Percentiles rank a stretch among this genome's conserved stretches.
phyloP scores from a whole-genome alignment of 2,329 filamentous ascomycete genomes.

The Fusarium dlaminii region DNA sequence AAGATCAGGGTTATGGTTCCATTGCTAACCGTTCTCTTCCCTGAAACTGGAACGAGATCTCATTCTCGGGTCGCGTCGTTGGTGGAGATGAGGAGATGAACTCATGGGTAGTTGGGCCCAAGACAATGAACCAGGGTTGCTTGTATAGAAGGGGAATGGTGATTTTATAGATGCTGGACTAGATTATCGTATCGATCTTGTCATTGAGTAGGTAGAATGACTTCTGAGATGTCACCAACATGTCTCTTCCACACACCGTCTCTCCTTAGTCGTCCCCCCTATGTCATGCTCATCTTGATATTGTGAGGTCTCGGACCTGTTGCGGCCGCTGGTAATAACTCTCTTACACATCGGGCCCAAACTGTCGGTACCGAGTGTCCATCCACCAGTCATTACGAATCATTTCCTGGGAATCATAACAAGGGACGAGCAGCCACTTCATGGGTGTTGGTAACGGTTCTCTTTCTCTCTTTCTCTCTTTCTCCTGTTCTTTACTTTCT shows the following conservation, averaged over 20 bases:
- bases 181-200: background rate
- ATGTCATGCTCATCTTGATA: slow-evolving; percentile 7
- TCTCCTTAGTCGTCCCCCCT: slow-evolving; percentile 3
- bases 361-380: slow-evolving; percentile 36
- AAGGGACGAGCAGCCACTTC: slow-evolving; percentile 34
- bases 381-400: slow-evolving; percentile 27
- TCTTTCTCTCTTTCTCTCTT: background rate
- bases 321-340: slow-evolving; percentile 28
- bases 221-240: background rate
- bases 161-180: background rate
- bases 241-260: slow-evolving; percentile 6
- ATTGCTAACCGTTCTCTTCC: background rate
- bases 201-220: background rate
- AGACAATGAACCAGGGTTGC: slow-evolving; percentile 7
- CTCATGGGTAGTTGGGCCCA: slow-evolving; percentile 10
- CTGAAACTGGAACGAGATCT: slow-evolving; percentile 1
- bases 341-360: slow-evolving; percentile 41
- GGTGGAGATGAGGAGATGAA: slow-evolving; percentile 33
- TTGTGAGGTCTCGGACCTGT: slow-evolving; percentile 22
- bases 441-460: slow-evolving; percentile 5
- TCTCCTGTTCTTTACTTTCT: background rate
- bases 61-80: slow-evolving; percentile 5
- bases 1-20: background rate
- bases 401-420: slow-evolving; percentile 32
- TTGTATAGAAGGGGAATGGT: background rate